Conservation (phyloP, 2,329 filamentous ascomycete species). For the Fusarium humuli region DNA sequence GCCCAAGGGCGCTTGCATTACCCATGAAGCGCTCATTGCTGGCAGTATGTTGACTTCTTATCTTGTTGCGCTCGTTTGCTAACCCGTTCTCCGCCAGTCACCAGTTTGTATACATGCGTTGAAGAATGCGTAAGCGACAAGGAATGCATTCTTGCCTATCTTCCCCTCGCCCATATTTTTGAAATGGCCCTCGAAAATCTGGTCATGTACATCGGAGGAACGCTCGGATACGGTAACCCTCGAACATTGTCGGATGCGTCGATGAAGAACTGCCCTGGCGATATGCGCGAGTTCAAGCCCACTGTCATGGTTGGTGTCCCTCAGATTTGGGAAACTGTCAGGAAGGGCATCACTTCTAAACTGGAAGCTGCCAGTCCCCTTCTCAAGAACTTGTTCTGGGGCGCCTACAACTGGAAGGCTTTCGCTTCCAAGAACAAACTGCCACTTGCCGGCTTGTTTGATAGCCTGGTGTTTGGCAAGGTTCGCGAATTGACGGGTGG, state of each 20-base stretch:
- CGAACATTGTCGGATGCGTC: slow-evolving; percentile 88
- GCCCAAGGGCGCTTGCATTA: slow-evolving; percentile 88
- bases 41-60: slow-evolving; percentile 63
- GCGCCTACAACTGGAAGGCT: slow-evolving; percentile 69
- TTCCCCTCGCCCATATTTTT: slow-evolving; percentile 94
- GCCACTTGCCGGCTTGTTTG: slow-evolving; percentile 76
- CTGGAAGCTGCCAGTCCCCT: slow-evolving; percentile 79
- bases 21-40: slow-evolving; percentile 82
- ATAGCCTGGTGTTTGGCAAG: slow-evolving; percentile 89
- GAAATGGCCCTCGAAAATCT: slow-evolving; percentile 97
- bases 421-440: slow-evolving; percentile 69
- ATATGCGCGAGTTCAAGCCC: slow-evolving; percentile 91
- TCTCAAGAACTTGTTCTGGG: slow-evolving; percentile 81
- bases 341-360: slow-evolving; percentile 89
- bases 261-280: slow-evolving; percentile 89
- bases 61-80: slow-evolving; percentile 18
- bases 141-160: slow-evolving; percentile 87
- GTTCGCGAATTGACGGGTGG: slow-evolving; percentile 92
- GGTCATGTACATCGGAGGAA: slow-evolving; percentile 88
- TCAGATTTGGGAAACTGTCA: slow-evolving; percentile 96
- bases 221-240: slow-evolving; percentile 92
- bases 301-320: slow-evolving; percentile 94
- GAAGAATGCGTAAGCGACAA: slow-evolving; percentile 80
- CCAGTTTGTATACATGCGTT: slow-evolving; percentile 83
- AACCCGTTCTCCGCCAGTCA: slow-evolving; percentile 60